Evolutionary conservation across 768 basidiomycete species (phyloP).

Genomic region (Boletus vinaceobasis): DNA sequence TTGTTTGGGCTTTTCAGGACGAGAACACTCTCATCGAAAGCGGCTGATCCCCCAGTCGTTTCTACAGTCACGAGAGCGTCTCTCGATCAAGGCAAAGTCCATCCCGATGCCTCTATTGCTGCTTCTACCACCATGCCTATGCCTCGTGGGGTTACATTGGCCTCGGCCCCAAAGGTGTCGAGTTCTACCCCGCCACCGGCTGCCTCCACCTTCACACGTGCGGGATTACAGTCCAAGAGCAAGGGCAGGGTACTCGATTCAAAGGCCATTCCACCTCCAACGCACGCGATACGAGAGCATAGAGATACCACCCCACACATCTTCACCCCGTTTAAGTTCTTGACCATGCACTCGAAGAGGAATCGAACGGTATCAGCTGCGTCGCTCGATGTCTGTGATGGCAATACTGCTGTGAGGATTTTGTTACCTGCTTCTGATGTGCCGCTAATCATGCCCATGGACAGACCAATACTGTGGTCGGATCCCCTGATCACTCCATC

Average conservation of each 20-base stretch:
- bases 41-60: slow-evolving; percentile 20
- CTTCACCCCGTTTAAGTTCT: slow-evolving; percentile 61
- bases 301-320: slow-evolving; percentile 44
- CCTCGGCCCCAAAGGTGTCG: slow-evolving; percentile 18
- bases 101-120: slow-evolving; percentile 5
- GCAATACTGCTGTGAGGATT: slow-evolving; percentile 62
- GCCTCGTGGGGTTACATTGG: slow-evolving; percentile 13
- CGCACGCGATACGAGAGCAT: slow-evolving; percentile 31
- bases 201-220: slow-evolving; percentile 6
- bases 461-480: slow-evolving; percentile 68
- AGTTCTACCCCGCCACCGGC: not conserved
- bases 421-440: not conserved
- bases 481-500: slow-evolving; percentile 70
- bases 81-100: slow-evolving; percentile 19
- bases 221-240: slow-evolving; percentile 14
- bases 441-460: slow-evolving; percentile 3
- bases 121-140: slow-evolving; percentile 1
- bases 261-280: slow-evolving; percentile 31
- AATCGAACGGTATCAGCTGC: slow-evolving; percentile 68
- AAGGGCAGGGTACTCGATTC: slow-evolving; percentile 20
- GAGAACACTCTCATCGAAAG: slow-evolving; percentile 32
- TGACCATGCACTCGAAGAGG: slow-evolving; percentile 47
- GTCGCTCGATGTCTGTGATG: slow-evolving; percentile 76
- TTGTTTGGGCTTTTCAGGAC: slow-evolving; percentile 30
- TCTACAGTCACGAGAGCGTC: slow-evolving; percentile 18